Evolutionary conservation across 345 rosid species (phyloP), one percentile per base, ranked within the genome.

Genomic region (Salix suchowensis): DNA sequence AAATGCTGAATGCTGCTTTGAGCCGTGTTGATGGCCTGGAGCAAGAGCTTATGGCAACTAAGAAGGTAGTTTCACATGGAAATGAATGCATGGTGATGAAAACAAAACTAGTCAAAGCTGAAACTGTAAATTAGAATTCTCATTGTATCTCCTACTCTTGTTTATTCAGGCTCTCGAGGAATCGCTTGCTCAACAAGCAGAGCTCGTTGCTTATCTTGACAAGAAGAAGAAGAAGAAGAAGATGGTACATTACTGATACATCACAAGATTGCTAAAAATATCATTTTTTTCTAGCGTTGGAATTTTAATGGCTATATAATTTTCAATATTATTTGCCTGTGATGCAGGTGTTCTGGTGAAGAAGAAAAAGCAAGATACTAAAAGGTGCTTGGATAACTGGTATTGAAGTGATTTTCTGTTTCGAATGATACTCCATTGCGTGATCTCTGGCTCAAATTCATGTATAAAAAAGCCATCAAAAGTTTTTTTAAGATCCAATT

Each of bases 161-260:
- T 40, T 68, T 72, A 52, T 75, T 65, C 86, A 94, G 98, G 96
- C 96, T 42, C 81, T 95, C 74, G 98, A 91, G 66, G 96, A 95
- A 8, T 86, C 97, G 3, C 82, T 89, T 64, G 50, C 87, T 39
- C 90, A 84, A 67, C 97, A 91, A 71, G 91, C 88, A 73, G 97
- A 95, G 76, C 88, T 95, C 6, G 46, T 88, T 52, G 93, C 91
- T 16, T 93, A 91, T 82, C 79, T 95, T 23, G 95, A 93, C 54
- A 91, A 91, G 72, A 95, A 95, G 88, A 92, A 91, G 85, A 92
- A 89, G 85, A 92, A 89, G 85, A 94, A 90, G 88, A 92, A 89
- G 87, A 70, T 85, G 80, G 92, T 90, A 78, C 13, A 80, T 50
- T 12, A 39, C 71, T 14, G 30, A 72, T 76, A 54, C 4, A 24